Evolutionary conservation across 805 yeast genomes (phyloP), one percentile per base, ranked within the genome.

Genomic region (Starmerella apis): DNA sequence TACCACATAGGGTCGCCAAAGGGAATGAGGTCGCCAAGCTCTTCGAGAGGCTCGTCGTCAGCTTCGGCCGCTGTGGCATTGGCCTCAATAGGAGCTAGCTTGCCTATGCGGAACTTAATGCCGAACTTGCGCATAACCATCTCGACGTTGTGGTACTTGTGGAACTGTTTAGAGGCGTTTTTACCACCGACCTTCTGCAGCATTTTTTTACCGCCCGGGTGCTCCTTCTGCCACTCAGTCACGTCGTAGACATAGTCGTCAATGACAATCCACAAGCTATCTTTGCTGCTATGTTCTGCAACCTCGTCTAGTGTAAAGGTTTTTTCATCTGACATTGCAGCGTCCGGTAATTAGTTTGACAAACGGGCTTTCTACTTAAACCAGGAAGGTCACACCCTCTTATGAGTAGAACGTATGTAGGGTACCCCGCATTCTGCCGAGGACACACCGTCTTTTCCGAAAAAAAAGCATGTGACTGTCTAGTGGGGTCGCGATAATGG

Each of bases 261-360:
- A 53, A 86, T 73, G 49, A 86, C 75, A 72, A 90, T 78, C 95
- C 96, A 90, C 38, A 86, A 68, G 59, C 84, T 86, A 16, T 81
- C 83, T 37, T 80, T 76, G n/a, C 78, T 71, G 64, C 77, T 79
- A 73, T 88, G 96, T 58, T 72, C 63, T 28, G 80, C 74, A 47
- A 87, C 78, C 64, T 87, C 85, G 44, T 57, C 66, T 36, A 47
- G 51, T 5, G 50, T 51, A 41, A 43, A 50, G 22, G 44, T 44
- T 22, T 56, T 57, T 20, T 53, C 54, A 9, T 33, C 47, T 43
- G 44, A 23, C 53, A 50, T 50, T 6, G 2, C n/a, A 24, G 13
- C 22, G 8, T 11, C 10, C 18, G 5, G 16, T 3, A 7, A 2
- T 18, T 16, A 18, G 27, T 8, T 7, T 14, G 14, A 6, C n/a